Evolutionary conservation across 1,139 yeast genomes (phyloP), one percentile per base, ranked within the genome.

Genomic region (Saccharomyces hybrid): DNA sequence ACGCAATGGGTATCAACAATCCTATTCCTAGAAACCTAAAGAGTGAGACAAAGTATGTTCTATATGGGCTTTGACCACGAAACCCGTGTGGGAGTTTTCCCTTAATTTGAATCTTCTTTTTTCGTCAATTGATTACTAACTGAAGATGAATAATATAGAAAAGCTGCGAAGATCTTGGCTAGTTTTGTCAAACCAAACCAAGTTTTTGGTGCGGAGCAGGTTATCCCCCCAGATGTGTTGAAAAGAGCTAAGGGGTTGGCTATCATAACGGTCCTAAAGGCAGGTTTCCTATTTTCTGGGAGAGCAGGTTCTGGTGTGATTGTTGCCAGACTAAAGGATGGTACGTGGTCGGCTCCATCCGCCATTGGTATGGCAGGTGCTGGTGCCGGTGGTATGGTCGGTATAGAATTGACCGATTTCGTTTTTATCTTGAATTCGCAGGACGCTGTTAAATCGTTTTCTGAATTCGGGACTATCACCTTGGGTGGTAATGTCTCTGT

Each of bases 221-320:
- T 93, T 55, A 93, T 93, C 57, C 99, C 99, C 2, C 96, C 96
- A 23, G 84, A 84, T 47, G 83, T 93, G 5, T 78, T 93, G 59
- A 83, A 86, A 61, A 86, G 88, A 67, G 99, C 99, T 48, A 88
- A 89, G 68, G 99, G 99, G 34, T 78, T 93, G 51, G 98, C 96
- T 2, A 73, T 93, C 48, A 80, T 93, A 60, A 93, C 98, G 1
- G 97, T 93, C 20, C 76, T 93, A 58, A 93, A 95, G 69, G 99
- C 98, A 1, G 99, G 99, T 2, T 93, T 93, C 68, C 76, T 93
- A 58, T 93, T 93, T 68, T 88, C 96, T 4, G 99, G 98, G 32
- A 82, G 99, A 70, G 98, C 97, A 1, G 99, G 99, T 26, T 88
- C 96, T 1, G 99, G 99, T 59, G 89, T 93, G 38, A 87, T 93